Evolutionary conservation across 352 stramenopile genomes (phyloP), one percentile per base, ranked within the genome.

Genomic region (Globisporangium echinulatum): DNA sequence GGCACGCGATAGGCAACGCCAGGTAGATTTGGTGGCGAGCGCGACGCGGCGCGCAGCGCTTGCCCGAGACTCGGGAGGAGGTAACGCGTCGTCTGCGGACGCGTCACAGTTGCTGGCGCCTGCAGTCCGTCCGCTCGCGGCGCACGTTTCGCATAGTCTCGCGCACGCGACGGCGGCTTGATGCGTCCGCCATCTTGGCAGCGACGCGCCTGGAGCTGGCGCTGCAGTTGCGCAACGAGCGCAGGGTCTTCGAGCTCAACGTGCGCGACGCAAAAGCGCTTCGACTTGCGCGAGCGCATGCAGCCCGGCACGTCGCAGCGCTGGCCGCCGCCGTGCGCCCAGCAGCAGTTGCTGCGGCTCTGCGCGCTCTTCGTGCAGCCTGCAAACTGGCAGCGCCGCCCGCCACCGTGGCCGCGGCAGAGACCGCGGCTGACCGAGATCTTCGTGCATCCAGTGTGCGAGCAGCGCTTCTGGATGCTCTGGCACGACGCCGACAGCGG

Each of bases 271-370:
- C 84, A 90, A 50, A 77, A 88, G 36, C 68, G 73, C 60, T 86
- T 86, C 6, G 74, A 73, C 63, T 92, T 89, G 19, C 80, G 78
- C 6, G 63, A 79, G 19, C 86, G 82, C 67, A 83, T 84, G 64
- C 84, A 94, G 9, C 65, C 51, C 4, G 76, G 60, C 8, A 75
- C 78, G 7, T 88, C 73, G 58, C 85, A 94, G 15, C 82, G 75
- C 54, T 85, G 77, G 8, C 82, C 82, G 49, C 79, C 82, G 17
- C 82, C 82, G 38, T 92, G 82, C 0, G 75, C 74, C 71, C 75
- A 85, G 65, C 79, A 92, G 52, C 83, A 88, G 56, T 75, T 75
- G 59, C 77, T 86, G 5, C 75, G 71, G 54, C 78, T 88, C 63
- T 87, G 77, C 8, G 82, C 79, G 54, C 79, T 87, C 67, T 88